These are phyloP conservation scores for Trametes hirsuta DNA, from an alignment of 1,284 basidiomycete genomes.

Conservation along the genomic window DNA sequence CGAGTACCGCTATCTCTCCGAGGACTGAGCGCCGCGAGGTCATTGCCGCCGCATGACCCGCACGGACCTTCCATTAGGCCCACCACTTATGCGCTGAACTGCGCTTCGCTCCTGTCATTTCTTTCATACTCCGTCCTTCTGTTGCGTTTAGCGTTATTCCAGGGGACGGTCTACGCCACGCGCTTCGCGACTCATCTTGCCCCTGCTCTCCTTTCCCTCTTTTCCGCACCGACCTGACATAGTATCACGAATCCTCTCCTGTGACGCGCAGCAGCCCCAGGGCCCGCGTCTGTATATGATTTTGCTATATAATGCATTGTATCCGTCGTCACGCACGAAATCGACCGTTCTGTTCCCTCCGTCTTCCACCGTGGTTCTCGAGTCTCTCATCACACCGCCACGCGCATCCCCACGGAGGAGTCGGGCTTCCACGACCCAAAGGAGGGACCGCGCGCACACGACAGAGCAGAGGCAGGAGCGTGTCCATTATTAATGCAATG, in stretches of 20 bases:
- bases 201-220: constrained; percentile 9
- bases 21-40: constrained; percentile 57
- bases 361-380: not conserved
- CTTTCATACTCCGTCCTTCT: not conserved
- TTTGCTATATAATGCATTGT: constrained; percentile 21
- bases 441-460: not conserved
- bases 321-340: constrained; percentile 17
- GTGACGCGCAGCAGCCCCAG: constrained; percentile 9
- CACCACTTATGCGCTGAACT: not conserved
- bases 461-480: constrained; percentile 22
- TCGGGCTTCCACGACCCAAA: not conserved
- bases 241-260: constrained; percentile 10
- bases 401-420: not conserved
- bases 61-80: not conserved
- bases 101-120: not conserved
- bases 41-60: not conserved
- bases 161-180: not conserved
- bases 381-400: not conserved
- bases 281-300: constrained; percentile 19
- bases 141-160: not conserved
- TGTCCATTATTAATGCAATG: constrained; percentile 25
- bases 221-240: not conserved
- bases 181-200: not conserved
- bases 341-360: not conserved
- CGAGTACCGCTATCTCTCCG: constrained; percentile 89